A percentile compares a stretch with the other conserved stretches of the same genome.
Evolutionary conservation across 768 basidiomycete species (phyloP).

Genomic region (Xerocomus spinulosus): DNA sequence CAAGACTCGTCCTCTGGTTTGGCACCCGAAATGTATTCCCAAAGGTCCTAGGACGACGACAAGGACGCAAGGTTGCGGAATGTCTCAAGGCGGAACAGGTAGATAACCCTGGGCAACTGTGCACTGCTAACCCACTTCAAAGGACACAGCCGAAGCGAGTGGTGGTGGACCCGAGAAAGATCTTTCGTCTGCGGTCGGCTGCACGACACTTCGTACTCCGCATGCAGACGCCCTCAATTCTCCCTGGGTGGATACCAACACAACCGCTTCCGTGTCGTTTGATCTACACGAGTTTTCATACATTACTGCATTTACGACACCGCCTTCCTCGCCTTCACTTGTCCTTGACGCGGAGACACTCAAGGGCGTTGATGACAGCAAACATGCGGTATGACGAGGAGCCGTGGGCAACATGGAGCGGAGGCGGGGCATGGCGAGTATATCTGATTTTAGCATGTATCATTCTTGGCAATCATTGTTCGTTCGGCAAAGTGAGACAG

Average conservation of each 20-base stretch:
- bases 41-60: constrained; percentile 17
- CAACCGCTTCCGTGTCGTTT: constrained; percentile 13
- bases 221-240: constrained; percentile 6
- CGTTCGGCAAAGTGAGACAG: too few species aligned
- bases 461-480: too few species aligned
- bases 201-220: constrained; percentile 6
- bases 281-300: constrained; percentile 32
- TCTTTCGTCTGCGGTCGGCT: constrained; percentile 7
- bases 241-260: constrained; percentile 9
- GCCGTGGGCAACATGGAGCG: constrained; percentile 2
- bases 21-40: constrained; percentile 6
- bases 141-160: constrained; percentile 1
- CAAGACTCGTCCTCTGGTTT: constrained; percentile 1
- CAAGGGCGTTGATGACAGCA: constrained; percentile 11
- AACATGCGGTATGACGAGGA: constrained; percentile 11
- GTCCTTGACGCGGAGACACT: constrained; percentile 6
- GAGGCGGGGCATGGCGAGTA: constrained; percentile 1
- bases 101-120: neutral
- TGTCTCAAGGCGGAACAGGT: constrained; percentile 15
- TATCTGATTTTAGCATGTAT: too few species aligned
- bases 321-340: constrained; percentile 24
- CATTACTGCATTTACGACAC: constrained; percentile 29
- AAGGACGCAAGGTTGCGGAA: constrained; percentile 16
- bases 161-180: neutral
- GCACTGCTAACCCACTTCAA: neutral